Conservation (phyloP, 306 rosid genomes). For the Quercus gilva region DNA sequence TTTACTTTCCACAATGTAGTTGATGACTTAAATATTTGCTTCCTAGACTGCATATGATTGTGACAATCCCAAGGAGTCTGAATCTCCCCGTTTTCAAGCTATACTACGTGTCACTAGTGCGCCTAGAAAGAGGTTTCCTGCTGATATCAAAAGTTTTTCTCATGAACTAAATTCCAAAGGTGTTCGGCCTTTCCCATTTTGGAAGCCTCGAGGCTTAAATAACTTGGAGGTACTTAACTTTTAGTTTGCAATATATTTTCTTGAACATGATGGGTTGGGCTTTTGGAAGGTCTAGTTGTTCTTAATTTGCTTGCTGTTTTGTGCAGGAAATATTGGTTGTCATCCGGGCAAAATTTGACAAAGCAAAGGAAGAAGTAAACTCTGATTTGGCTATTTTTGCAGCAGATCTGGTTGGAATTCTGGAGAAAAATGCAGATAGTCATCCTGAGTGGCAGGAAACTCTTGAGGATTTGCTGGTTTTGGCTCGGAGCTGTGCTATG, state of each 20-base stretch:
- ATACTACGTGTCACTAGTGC: conserved; percentile 92
- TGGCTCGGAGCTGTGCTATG: conserved; percentile 97
- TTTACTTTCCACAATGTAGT: conserved; percentile 19
- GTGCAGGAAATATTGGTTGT: conserved; percentile 86
- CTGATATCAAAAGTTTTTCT: conserved; percentile 92
- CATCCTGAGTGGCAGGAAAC: conserved; percentile 98
- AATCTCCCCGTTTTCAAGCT: conserved; percentile 99
- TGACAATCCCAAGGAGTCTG: conserved; percentile 98
- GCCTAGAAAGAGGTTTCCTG: conserved; percentile 85
- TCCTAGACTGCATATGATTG: conserved; percentile 73
- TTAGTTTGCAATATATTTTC: conserved; percentile 15
- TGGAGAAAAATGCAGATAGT: conserved; percentile 85
- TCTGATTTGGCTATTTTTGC: conserved; percentile 90
- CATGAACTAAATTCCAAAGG: conserved; percentile 97
- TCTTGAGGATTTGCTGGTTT: conserved; percentile 89
- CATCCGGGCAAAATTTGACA: conserved; percentile 83
- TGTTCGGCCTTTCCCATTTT: conserved; percentile 89
- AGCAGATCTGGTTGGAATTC: conserved; percentile 89
- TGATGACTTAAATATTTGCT: conserved; percentile 24
- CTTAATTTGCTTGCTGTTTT: conserved; percentile 19
- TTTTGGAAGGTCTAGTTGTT: conserved; percentile 25
- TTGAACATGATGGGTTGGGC: conserved; percentile 14
- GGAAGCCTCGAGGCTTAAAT: conserved; percentile 94
- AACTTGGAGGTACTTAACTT: conserved; percentile 72
- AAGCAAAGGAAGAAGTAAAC: conserved; percentile 93